These are phyloP conservation scores for Mycena sanguinolenta DNA, from an alignment of 768 basidiomycete species.

Conservation along the genomic window DNA sequence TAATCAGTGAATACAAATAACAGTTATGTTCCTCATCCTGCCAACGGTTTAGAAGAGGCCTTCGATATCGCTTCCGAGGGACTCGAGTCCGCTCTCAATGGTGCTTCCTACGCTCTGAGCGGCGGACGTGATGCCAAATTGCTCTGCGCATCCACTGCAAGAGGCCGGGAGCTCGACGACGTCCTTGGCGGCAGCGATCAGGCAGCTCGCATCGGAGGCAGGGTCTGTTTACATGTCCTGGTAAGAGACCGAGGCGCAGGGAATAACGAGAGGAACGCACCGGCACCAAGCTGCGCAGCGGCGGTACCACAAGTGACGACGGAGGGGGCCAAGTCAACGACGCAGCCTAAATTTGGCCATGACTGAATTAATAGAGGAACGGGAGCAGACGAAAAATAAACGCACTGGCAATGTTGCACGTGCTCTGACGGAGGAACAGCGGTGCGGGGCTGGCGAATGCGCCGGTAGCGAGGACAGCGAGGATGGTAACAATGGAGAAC, in stretches of 20 bases:
- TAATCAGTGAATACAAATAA: not conserved
- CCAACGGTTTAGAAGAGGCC: not conserved
- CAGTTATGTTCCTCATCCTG: not conserved
- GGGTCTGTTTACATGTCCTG: conserved; percentile 12
- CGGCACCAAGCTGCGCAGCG: conserved; percentile 26
- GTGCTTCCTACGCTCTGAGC: not conserved
- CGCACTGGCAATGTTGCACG: conserved; percentile 30
- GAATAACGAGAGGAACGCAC: conserved; percentile 3
- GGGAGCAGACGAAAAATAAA: not conserved
- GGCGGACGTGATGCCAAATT: conserved; percentile 23
- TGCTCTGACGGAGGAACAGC: conserved; percentile 3
- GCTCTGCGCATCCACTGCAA: conserved; percentile 26
- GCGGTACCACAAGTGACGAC: conserved; percentile 30
- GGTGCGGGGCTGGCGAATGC: conserved; percentile 23
- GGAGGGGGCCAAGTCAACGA: conserved; percentile 28
- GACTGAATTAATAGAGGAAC: not conserved
- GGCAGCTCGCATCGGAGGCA: conserved; percentile 32
- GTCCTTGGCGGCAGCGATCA: conserved; percentile 33
- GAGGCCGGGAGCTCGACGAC: conserved; percentile 22
- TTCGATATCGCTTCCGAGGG: conserved; percentile 2
- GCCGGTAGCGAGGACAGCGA: conserved; percentile 22
- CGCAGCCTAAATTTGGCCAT: conserved; percentile 13
- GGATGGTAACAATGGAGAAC: conserved; percentile 31
- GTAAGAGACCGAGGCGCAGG: not conserved
- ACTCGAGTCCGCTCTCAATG: conserved; percentile 6